Evolutionary conservation across 2,329 filamentous ascomycete genomes (phyloP), one percentile per base, ranked within the genome.

Genomic region (Aspergillus intermedius): DNA sequence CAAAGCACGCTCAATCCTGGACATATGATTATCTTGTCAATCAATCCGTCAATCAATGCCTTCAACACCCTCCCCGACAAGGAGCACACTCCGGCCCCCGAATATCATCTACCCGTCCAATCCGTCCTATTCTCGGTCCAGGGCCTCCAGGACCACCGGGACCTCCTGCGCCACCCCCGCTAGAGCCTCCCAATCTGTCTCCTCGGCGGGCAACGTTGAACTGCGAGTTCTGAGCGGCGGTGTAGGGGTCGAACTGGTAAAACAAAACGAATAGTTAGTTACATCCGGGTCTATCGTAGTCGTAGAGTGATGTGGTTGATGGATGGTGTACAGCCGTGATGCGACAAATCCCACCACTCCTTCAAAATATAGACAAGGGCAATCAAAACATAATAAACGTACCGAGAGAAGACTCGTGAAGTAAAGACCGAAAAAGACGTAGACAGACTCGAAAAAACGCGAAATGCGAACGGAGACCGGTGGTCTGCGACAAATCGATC

Each of bases 381-480:
- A 22, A 22, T 22, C 21, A 22, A 22, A 4, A 22, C 21, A 22
- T 5, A 4, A 22, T 22, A 22, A 15, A 61, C 69, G 28, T 68
- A 75, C 73, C 46, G 74, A 70, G 51, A 77, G 74, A 8, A 77
- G 62, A 39, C 70, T 74, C 39, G 73, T 71, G 23, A 77, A 55
- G 50, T 77, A 77, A 21, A 77, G 61, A 5, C 74, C 75, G 4
- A 77, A 40, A 54, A 77, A 76, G 51, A 71, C 58, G 54, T 77
- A 77, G 45, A 71, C 49, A 47, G 59, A 63, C 44, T 74, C 63
- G 49, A 71, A 48, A 59, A 73, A 66, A 53, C 68, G 68, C 44
- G 58, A 60, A 49, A 73, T 45, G 44, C 72, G 74, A 49, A 72
- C 68, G 13, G 70, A 61, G 44, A 76, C 48, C 3, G 75, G 75